Base-by-base conservation (phyloP, 768 basidiomycete genomes). In the Leccinum olivaceopallidum region DNA sequence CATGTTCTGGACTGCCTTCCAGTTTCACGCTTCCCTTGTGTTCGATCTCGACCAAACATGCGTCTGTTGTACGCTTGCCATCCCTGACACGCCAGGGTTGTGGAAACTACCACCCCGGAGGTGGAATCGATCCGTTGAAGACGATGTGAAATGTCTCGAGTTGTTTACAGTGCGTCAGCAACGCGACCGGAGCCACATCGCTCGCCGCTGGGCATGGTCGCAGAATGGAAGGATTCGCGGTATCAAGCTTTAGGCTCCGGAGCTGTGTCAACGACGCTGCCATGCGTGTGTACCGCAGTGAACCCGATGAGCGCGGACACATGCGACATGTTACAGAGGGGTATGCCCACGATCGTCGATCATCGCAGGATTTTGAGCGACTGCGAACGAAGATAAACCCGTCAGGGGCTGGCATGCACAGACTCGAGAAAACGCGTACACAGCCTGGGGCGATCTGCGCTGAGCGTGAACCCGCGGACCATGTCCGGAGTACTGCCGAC, bases 241-340 rank as follows among this genome's bases (percentile, higher is more conserved):
- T 67, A 3, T 64, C 69, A 4, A 71, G 50, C 49, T 61, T 67
- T 18, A 68, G 53, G 10, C 56, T 18, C 16, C 57, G 63, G n/a
- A 69, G 50, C 2, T 59, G 42, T 6, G 49, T 48, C 53, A 59
- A 50, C 12, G 63, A 65, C 10, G 16, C 2, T 12, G 63, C 69
- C 48, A 71, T 39, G 30, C 13, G 16, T 7, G 10, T 49, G 50
- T 56, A 30, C 30, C 30, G 30, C 60, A 0, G 42, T 57, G 18
- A 71, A 71, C 32, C 37, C 47, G 48, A 52, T 39, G 50, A 71
- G 56, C 44, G 60, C 26, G 2, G 59, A 28, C 9, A 67, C 8
- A n/a, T 56, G 34, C 20, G 61, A 9, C 13, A 59, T 53, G 18
- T 59, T 49, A 39, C 55, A 52, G 18, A 49, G 30, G 32, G 49